Evolutionary conservation across 1,139 yeast genomes (phyloP), one percentile per base, ranked within the genome.

Genomic region (Hyphopichia khmerensis): DNA sequence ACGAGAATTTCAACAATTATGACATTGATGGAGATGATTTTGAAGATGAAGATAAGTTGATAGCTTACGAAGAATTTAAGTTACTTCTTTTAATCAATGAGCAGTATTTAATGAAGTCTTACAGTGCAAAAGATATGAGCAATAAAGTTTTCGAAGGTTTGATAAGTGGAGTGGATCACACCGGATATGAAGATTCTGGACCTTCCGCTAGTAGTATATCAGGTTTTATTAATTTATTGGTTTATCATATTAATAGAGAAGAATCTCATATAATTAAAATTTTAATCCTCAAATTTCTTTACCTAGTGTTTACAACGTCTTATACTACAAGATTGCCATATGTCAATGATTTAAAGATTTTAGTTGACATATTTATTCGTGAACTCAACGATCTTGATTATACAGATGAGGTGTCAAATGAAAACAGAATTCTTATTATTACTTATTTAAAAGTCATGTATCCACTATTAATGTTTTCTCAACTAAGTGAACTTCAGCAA

Each of bases 301-400:
- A 87, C 59, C 64, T 87, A 44, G 76, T 90, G 1, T 82, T 91
- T 62, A 83, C 93, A 3, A 79, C 86, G 11, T 72, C 82, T 0
- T 68, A 69, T 40, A 82, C 93, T 0, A 69, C 80, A 34, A 87
- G 85, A 41, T 75, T 84, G 47, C 78, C 87, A 41, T 93, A 93
- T 59, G 70, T 87, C 47, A 93, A 93, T 56, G 99, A 93, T 60
- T 66, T 91, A 45, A 82, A 85, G 54, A 95, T 93, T 5, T 74
- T 93, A 46, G 81, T 87, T n/a, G 96, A 90, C 52, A 89, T 93
- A 8, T 73, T 91, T 42, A 74, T 90, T 4, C 69, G 98, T 43
- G 96, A 91, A 59, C 70, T 91, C 43, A 78, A 79, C 49, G 82
- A 90, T 56, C 64, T 89, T 40, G 80, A 75, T 33, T 68, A 64